phyloP scores from a whole-genome alignment of 1,284 basidiomycete genomes.

The Pseudozyma sp. region DNA sequence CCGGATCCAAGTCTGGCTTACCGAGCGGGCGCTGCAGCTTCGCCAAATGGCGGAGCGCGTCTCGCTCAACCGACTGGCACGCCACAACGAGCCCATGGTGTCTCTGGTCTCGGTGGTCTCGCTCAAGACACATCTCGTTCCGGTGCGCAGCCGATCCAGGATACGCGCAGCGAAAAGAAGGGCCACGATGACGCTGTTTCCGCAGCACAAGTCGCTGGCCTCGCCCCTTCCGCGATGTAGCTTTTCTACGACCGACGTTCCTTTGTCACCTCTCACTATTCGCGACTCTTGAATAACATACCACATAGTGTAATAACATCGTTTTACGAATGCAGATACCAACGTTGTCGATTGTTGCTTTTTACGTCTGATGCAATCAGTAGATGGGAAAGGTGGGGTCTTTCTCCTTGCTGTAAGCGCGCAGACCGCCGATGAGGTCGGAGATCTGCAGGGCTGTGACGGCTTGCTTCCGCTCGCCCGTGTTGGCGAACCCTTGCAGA shows the following conservation, averaged over 20 bases:
- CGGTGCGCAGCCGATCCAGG: constrained; percentile 6
- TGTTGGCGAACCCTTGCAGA: background rate
- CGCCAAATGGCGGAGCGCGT: constrained; percentile 21
- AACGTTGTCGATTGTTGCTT: constrained; percentile 6
- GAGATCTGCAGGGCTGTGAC: constrained; percentile 74
- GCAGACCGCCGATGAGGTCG: constrained; percentile 55
- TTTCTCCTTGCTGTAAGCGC: constrained; percentile 42
- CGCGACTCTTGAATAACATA: background rate
- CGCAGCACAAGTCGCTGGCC: constrained; percentile 28
- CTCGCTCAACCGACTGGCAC: constrained; percentile 9
- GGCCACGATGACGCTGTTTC: constrained; percentile 3
- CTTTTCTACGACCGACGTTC: constrained; percentile 4
- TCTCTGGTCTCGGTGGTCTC: constrained; percentile 17
- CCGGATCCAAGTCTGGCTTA: background rate
- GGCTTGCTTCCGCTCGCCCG: constrained; percentile 77
- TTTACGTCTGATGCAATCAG: constrained; percentile 3
- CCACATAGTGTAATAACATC: background rate
- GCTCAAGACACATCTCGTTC: constrained; percentile 17
- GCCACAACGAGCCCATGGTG: constrained; percentile 15
- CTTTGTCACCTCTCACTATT: background rate
- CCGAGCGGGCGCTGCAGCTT: background rate
- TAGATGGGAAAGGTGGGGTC: constrained; percentile 56
- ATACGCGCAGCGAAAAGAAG: constrained; percentile 1
- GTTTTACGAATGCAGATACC: background rate
- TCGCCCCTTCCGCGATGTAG: constrained; percentile 24